Conservation (phyloP, 139 green algal genomes). For the Chloropicon primus region DNA sequence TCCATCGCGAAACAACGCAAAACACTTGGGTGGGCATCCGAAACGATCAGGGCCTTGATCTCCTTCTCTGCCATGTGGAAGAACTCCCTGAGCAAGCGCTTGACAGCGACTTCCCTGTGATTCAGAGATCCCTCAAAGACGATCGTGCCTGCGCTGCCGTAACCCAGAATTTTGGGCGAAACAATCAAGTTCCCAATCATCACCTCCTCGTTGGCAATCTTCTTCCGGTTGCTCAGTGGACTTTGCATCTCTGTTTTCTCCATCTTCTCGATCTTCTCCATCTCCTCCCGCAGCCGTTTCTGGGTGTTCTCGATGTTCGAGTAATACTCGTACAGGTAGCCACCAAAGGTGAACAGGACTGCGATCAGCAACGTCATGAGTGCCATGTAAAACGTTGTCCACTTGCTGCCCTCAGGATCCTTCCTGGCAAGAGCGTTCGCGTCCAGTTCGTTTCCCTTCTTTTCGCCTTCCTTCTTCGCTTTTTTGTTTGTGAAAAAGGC, state of each 20-base stretch:
- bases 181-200: not conserved
- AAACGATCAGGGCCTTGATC: conserved; percentile 77
- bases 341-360: not conserved
- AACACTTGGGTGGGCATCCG: conserved; percentile 92
- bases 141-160: conserved; percentile 55
- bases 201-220: not conserved
- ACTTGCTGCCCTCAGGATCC: not conserved
- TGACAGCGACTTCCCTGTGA: conserved; percentile 70
- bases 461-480: too few species aligned
- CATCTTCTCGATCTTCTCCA: not conserved
- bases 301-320: not conserved
- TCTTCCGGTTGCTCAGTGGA: not conserved
- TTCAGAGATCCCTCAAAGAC: conserved; percentile 75
- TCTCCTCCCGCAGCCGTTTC: not conserved
- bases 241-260: not conserved
- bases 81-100: conserved; percentile 75
- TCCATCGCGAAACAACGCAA: conserved; percentile 92
- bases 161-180: conserved; percentile 27
- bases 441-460: not conserved
- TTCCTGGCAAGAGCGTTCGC: not conserved
- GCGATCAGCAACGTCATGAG: not conserved
- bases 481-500: too few species aligned
- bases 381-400: not conserved
- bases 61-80: conserved; percentile 78
- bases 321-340: not conserved